A percentile compares a stretch with the other conserved stretches of the same genome.
phyloP scores from a whole-genome alignment of 441 rosid species.

The Euphorbia schlechtendalii region DNA sequence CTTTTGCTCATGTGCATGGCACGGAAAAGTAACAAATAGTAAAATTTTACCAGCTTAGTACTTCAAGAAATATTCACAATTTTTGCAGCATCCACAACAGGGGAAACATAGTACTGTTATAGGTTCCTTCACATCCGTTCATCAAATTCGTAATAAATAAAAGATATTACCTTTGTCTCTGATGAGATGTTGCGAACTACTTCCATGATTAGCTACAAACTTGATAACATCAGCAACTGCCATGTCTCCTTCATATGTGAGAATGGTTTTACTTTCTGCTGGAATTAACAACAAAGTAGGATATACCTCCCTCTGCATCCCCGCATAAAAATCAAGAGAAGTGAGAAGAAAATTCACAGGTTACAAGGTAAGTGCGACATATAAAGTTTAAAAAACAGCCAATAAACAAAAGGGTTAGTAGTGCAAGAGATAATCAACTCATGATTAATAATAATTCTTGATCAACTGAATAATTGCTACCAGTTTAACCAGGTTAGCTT shows the following conservation, averaged over 20 bases:
- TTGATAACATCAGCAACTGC: conserved; percentile 60
- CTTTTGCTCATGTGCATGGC: not conserved
- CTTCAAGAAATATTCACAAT: not conserved
- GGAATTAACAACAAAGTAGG: conserved; percentile 83
- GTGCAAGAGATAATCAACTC: not conserved
- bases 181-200: conserved; percentile 45
- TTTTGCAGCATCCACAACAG: not conserved
- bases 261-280: conserved; percentile 51
- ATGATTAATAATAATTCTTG: not conserved
- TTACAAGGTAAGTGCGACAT: not conserved
- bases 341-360: not conserved
- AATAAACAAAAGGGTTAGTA: not conserved
- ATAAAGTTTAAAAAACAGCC: not conserved
- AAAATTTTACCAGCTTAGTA: not conserved
- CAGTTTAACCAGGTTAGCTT: not conserved
- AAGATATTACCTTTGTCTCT: conserved; percentile 44
- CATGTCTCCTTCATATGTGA: conserved; percentile 63
- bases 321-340: conserved; percentile 14
- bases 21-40: not conserved
- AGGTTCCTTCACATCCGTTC: not conserved
- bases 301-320: conserved; percentile 73
- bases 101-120: not conserved
- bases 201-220: conserved; percentile 66
- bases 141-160: not conserved
- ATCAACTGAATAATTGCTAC: not conserved